Base-by-base conservation (phyloP, 345 rosid species). In the Clausena lansium region DNA sequence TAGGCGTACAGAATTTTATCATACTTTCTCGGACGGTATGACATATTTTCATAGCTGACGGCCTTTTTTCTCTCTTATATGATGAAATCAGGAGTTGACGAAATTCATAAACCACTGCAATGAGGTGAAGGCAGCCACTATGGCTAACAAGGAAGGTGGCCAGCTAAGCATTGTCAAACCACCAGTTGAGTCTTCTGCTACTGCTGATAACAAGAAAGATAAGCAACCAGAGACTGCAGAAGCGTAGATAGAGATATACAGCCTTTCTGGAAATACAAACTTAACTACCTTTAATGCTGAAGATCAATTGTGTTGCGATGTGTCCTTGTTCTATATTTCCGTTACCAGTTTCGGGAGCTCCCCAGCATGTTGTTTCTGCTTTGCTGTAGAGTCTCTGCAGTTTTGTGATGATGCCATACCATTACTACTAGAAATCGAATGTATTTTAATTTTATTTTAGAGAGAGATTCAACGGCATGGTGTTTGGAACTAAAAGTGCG, bases 21-120 rank as follows among this genome's bases (percentile, higher is more conserved):
- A 22, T 33, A 19, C 22, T 65, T 65, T 35, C n/a, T 35, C 25
- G 9, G 15, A n/a, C 28, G 47, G 7, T 64, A 32, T 2, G 5
- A n/a, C 39, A 9, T 14, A 19, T 50, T 63, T 39, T 14, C 30
- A 54, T 41, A 24, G 30, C 77, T 76, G 35, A 75, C 50, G 33
- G 7, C 66, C 8, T 9, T 17, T 57, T 14, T 36, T 7, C 7
- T 20, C 32, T 33, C 47, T 24, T 36, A 13, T 52, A 17, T 73
- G 13, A 47, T 32, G 64, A 65, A 41, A 45, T n/a, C 88, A 93
- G 98, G 97, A 92, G 76, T 77, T 92, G 63, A 92, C 85, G 74
- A 93, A 93, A 84, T 95, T 95, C 81, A 91, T 93, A 74, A 95
- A 95, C 83, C 94, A 87, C 19, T 91, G 96, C 88, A 93, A 93